Conservation (phyloP, 2,329 filamentous ascomycete species). For the Diaporthe sp. region DNA sequence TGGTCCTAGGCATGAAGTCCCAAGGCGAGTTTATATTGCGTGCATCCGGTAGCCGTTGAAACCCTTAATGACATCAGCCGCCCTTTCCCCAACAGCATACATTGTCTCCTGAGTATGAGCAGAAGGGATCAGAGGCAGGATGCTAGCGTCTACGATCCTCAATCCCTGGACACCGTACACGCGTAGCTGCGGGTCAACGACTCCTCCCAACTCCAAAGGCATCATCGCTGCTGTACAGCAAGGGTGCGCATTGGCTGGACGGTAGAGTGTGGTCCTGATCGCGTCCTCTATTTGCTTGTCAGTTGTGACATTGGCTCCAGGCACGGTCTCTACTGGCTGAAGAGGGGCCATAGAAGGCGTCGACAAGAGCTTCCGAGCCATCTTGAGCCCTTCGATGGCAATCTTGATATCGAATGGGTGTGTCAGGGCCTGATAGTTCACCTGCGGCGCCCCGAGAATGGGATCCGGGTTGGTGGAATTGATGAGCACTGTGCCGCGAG, state of each 20-base stretch:
- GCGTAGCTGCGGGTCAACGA: constrained; percentile 46
- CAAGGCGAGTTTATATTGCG: not conserved
- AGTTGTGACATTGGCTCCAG: constrained; percentile 43
- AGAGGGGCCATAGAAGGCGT: constrained; percentile 46
- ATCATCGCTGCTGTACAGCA: constrained; percentile 55
- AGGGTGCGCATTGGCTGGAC: constrained; percentile 47
- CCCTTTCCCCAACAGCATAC: constrained; percentile 32
- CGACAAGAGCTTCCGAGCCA: constrained; percentile 48
- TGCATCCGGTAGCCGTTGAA: not conserved
- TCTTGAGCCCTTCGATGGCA: constrained; percentile 50
- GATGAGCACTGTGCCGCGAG: constrained; percentile 52
- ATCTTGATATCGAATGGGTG: constrained; percentile 52
- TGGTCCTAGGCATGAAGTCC: not conserved
- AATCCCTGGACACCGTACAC: constrained; percentile 29
- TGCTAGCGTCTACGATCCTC: constrained; percentile 29
- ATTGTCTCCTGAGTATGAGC: constrained; percentile 31
- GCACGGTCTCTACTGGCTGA: constrained; percentile 46
- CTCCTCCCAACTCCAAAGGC: constrained; percentile 50
- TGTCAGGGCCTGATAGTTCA: constrained; percentile 51
- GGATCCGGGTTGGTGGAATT: constrained; percentile 47
- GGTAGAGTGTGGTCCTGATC: constrained; percentile 35
- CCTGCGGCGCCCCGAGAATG: constrained; percentile 45
- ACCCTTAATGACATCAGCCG: constrained; percentile 25
- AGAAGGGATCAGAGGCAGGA: constrained; percentile 28
- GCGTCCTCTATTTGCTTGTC: constrained; percentile 46